phyloP scores from a whole-genome alignment of 202 grass and related monocot genomes.

The Carex arenaria region DNA sequence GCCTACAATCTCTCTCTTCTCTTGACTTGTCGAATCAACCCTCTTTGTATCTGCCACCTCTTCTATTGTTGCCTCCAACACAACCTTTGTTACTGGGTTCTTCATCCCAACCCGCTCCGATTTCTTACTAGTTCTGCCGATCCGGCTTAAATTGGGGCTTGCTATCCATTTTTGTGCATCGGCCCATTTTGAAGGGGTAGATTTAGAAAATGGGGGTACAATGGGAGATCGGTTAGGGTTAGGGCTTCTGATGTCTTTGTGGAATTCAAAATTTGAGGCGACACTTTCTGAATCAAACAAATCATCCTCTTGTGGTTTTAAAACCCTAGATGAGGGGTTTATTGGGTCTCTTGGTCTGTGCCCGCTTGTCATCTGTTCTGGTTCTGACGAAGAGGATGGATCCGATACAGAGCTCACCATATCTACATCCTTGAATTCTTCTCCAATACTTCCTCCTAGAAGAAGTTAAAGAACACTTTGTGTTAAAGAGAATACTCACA shows the following conservation, averaged over 20 bases:
- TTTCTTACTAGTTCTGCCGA: constrained; percentile 31
- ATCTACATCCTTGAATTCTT: constrained; percentile 93
- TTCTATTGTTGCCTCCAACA: constrained; percentile 65
- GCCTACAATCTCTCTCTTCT: constrained; percentile 72
- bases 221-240: constrained; percentile 20
- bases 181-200: constrained; percentile 88
- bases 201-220: constrained; percentile 69
- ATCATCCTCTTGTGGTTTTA: constrained; percentile 58
- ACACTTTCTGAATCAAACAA: constrained; percentile 72
- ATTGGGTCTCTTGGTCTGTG: constrained; percentile 31
- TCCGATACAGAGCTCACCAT: constrained; percentile 66
- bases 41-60: constrained; percentile 79
- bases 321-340: constrained; percentile 33
- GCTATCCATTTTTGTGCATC: constrained; percentile 99
- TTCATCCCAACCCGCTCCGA: constrained; percentile 32
- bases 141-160: constrained; percentile 51
- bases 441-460: constrained; percentile 37
- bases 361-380: constrained; percentile 10
- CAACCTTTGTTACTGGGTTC: constrained; percentile 57
- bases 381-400: constrained; percentile 47
- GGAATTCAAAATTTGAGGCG: constrained; percentile 86
- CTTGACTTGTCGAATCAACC: constrained; percentile 54
- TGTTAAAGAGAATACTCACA: neutral
- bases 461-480: constrained; percentile 1
- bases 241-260: constrained; percentile 39